Evolutionary conservation across 257 asterid genomes (phyloP).

Genomic region (Nicotiana paniculata): DNA sequence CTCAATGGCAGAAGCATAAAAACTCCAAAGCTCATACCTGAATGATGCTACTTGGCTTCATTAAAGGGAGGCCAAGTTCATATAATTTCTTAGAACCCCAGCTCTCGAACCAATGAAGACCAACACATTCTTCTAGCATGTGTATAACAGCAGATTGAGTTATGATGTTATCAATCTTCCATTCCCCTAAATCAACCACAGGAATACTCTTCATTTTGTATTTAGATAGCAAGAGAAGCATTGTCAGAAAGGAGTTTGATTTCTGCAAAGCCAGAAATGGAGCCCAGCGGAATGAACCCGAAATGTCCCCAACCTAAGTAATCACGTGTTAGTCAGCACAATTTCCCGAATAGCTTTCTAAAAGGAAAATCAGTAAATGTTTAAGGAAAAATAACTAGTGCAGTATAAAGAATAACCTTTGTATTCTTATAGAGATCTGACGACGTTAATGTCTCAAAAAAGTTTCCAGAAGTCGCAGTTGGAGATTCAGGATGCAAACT

Average conservation of each 20-base stretch:
- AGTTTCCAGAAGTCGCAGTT: slow-evolving; percentile 71
- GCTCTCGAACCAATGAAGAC: slow-evolving; percentile 97
- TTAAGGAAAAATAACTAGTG: neutral
- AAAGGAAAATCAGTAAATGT: slow-evolving; percentile 1
- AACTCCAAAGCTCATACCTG: slow-evolving; percentile 38
- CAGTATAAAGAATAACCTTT: slow-evolving; percentile 39
- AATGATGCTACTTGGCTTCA: slow-evolving; percentile 48
- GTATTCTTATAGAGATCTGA: slow-evolving; percentile 88
- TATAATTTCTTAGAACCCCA: slow-evolving; percentile 88
- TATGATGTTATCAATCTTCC: slow-evolving; percentile 66
- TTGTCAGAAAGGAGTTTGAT: slow-evolving; percentile 84
- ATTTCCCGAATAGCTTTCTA: neutral
- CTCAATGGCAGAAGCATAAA: neutral
- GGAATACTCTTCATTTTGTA: slow-evolving; percentile 97
- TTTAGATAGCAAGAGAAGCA: slow-evolving; percentile 87
- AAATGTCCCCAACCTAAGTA: slow-evolving; percentile 79
- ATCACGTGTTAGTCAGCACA: slow-evolving; percentile 1
- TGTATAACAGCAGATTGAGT: slow-evolving; percentile 96
- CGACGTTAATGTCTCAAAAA: slow-evolving; percentile 76
- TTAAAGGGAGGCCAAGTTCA: slow-evolving; percentile 87
- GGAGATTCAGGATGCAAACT: slow-evolving; percentile 91
- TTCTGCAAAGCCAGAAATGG: slow-evolving; percentile 95
- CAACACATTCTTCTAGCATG: slow-evolving; percentile 95
- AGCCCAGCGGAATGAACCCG: slow-evolving; percentile 99
- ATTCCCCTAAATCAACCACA: slow-evolving; percentile 84